Evolutionary conservation across 164 flowering plant species (phyloP).

Genomic region (Tetrastigma voinierianum): DNA sequence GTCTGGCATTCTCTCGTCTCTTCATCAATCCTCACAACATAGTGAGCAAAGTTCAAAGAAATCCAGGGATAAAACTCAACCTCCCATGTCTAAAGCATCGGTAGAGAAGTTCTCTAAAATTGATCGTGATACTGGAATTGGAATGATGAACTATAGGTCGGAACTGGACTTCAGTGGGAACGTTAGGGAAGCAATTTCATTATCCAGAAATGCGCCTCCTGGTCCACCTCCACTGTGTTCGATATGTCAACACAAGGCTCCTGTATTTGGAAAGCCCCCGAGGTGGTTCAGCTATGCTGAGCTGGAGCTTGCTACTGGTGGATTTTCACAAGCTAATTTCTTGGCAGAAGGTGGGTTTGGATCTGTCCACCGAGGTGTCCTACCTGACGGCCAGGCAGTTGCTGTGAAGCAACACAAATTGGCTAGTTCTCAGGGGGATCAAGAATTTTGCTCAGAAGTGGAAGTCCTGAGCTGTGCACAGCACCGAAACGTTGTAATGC

Average conservation of each 20-base stretch:
- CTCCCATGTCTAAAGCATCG: constrained; percentile 27
- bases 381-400: constrained; percentile 62
- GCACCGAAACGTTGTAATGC: constrained; percentile 63
- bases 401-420: constrained; percentile 69
- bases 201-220: constrained; percentile 41
- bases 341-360: constrained; percentile 75
- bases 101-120: constrained; percentile 35
- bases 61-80: constrained; percentile 16
- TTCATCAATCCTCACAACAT: constrained; percentile 21
- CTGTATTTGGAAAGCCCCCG: constrained; percentile 71
- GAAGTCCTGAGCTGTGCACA: constrained; percentile 69
- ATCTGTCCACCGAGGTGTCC: constrained; percentile 60
- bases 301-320: constrained; percentile 63
- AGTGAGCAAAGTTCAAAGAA: constrained; percentile 25
- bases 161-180: constrained; percentile 39
- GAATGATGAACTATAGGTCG: constrained; percentile 22
- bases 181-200: constrained; percentile 49
- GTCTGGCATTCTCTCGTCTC: constrained; percentile 28
- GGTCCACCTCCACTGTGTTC: constrained; percentile 68
- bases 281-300: constrained; percentile 66
- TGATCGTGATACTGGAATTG: constrained; percentile 34
- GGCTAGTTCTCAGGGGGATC: constrained; percentile 71
- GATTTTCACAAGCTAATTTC: constrained; percentile 62
- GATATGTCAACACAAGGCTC: constrained; percentile 63
- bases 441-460: constrained; percentile 64